Conservation (phyloP, 2,329 filamentous ascomycete species). For the Magnaporthales sp. region DNA sequence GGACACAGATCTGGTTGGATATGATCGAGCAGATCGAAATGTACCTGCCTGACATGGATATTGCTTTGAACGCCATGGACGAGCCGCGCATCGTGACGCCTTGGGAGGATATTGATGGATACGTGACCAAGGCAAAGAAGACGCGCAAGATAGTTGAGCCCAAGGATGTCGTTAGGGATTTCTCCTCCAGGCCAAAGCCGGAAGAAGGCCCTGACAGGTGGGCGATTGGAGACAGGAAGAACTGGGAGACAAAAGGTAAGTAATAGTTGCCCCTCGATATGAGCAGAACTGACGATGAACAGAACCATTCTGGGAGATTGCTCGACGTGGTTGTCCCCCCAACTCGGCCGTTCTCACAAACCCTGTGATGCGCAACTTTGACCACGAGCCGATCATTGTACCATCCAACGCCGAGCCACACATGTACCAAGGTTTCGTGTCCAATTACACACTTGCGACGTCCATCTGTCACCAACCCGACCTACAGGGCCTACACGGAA, state of each 20-base stretch:
- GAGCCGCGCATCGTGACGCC: slow-evolving; percentile 56
- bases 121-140: slow-evolving; percentile 43
- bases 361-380: slow-evolving; percentile 32
- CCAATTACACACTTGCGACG: slow-evolving; percentile 51
- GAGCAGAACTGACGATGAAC: slow-evolving; percentile 9
- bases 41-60: slow-evolving; percentile 57
- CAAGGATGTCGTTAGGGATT: slow-evolving; percentile 34
- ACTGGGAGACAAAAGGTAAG: slow-evolving; percentile 44
- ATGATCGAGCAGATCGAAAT: slow-evolving; percentile 44
- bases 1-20: slow-evolving; percentile 46
- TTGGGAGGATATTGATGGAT: slow-evolving; percentile 50
- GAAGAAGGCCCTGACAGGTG: slow-evolving; percentile 24
- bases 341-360: slow-evolving; percentile 49
- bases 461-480: slow-evolving; percentile 60
- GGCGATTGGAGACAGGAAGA: slow-evolving; percentile 27
- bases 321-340: slow-evolving; percentile 51
- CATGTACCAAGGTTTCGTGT: slow-evolving; percentile 47
- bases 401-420: slow-evolving; percentile 37
- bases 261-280: not conserved
- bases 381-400: slow-evolving; percentile 34
- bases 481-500: slow-evolving; percentile 53
- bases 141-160: slow-evolving; percentile 33
- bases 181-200: slow-evolving; percentile 30
- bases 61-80: slow-evolving; percentile 59
- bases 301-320: slow-evolving; percentile 50